phyloP scores from a whole-genome alignment of 176 grass and related monocot species.

The Zoysia pacifica region DNA sequence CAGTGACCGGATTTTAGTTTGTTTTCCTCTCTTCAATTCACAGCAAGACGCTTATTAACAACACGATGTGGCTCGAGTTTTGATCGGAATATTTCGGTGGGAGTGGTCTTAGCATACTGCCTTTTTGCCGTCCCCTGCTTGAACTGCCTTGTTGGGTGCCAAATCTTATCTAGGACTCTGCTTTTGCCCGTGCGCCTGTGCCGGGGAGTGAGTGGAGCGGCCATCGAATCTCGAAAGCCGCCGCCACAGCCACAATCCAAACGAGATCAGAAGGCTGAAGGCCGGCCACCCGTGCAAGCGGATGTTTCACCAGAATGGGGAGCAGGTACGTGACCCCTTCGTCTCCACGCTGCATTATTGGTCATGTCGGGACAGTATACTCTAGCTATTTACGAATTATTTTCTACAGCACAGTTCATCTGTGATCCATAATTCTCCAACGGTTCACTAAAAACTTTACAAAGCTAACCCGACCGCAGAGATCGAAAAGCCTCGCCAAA shows the following conservation, averaged over 20 bases:
- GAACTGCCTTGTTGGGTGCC: neutral
- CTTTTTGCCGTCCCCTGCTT: neutral
- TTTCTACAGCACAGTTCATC: no score
- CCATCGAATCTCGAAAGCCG: slow-evolving; percentile 27
- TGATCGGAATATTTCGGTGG: neutral
- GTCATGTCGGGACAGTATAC: no score
- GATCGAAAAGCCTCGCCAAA: no score
- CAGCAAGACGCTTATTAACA: neutral
- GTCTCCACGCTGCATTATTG: neutral
- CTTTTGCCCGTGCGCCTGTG: slow-evolving; percentile 20
- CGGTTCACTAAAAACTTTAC: no score
- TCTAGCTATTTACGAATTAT: no score
- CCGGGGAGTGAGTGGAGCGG: neutral
- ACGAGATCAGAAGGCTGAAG: slow-evolving; percentile 12
- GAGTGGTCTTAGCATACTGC: no score
- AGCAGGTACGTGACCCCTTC: slow-evolving; percentile 12
- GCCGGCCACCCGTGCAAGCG: slow-evolving; percentile 16
- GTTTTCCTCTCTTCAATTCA: neutral
- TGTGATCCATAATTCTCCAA: no score
- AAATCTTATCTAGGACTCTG: neutral
- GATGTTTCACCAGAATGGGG: slow-evolving; percentile 10
- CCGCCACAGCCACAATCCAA: neutral
- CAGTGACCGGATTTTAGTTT: no score
- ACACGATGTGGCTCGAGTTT: neutral
- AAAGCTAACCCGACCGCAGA: no score